Evolutionary conservation across 2,329 filamentous ascomycete genomes (phyloP).

Genomic region (Coccinonectria pachysandricola): DNA sequence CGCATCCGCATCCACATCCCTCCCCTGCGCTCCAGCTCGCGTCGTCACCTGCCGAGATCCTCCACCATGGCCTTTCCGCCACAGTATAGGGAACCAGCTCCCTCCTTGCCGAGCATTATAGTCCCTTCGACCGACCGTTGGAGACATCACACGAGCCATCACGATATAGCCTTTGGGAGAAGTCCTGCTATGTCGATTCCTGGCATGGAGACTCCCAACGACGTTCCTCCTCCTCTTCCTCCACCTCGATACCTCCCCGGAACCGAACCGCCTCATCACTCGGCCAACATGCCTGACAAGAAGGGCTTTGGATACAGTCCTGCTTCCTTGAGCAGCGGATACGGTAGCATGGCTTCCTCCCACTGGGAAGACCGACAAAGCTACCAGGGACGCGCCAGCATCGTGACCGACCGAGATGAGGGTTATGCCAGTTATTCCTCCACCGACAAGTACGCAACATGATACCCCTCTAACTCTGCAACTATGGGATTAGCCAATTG

Average conservation of each 20-base stretch:
- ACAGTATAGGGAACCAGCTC: slow-evolving; percentile 24
- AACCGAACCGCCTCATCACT: slow-evolving; percentile 21
- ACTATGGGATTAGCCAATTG: no score
- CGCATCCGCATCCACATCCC: slow-evolving; percentile 15
- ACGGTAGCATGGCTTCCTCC: slow-evolving; percentile 30
- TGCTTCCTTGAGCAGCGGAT: slow-evolving; percentile 26
- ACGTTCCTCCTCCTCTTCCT: slow-evolving; percentile 35
- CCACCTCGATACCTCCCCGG: slow-evolving; percentile 31
- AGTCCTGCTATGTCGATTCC: slow-evolving; percentile 34
- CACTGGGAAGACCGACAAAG: slow-evolving; percentile 24
- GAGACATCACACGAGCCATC: slow-evolving; percentile 16
- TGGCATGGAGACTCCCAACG: slow-evolving; percentile 21
- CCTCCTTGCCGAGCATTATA: slow-evolving; percentile 28
- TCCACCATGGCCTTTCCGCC: slow-evolving; percentile 28
- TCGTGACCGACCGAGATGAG: slow-evolving; percentile 26
- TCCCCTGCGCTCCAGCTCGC: slow-evolving; percentile 17
- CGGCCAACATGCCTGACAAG: slow-evolving; percentile 21
- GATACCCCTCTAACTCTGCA: slow-evolving; percentile 2
- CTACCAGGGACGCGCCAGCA: slow-evolving; percentile 23
- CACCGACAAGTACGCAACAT: slow-evolving; percentile 24
- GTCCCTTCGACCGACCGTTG: slow-evolving; percentile 21
- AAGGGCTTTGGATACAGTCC: slow-evolving; percentile 19
- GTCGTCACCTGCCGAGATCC: slow-evolving; percentile 11
- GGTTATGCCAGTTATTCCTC: slow-evolving; percentile 34
- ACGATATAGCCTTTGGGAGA: slow-evolving; percentile 24